Base-by-base conservation (phyloP, 345 rosid species). In the Eucalyptus marginata region DNA sequence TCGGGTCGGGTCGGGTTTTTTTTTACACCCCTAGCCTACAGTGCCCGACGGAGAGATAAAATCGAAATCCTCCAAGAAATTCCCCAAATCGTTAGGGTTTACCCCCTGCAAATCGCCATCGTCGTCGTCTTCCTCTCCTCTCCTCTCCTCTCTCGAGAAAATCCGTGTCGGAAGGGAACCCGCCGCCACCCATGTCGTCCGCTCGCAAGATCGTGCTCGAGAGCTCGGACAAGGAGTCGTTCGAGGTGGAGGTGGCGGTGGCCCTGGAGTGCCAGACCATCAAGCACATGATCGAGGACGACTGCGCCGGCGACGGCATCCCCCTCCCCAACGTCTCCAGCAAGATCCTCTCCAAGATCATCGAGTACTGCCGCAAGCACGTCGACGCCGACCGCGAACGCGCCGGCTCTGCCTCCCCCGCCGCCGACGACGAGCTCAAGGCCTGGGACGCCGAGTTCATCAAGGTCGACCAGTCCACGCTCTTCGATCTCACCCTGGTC, bases 301-400 rank as follows among this genome's bases (percentile, higher is more conserved):
- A 93, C 84, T 95, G 97, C 90, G 91, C 94, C 87, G 93, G 90
- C 54, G 88, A 86, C 87, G 95, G 93, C 43, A 96, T 95, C 62
- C 99, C 98, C 7, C 88, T 95, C 47, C 96, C 96, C 12, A 96
- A 96, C 92, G 96, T 96, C 76, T 93, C 96, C 52, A 92, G 96
- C 54, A 85, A 87, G 94, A 94, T 92, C 90, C 94, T 96, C 9
- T 92, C 96, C 5, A 96, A 92, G 91, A 95, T 96, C 24, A 94
- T 96, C 80, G 98, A 96, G 93, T 96, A 94, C 93, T 94, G 95
- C 95, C 93, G 90, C 93, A 95, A 93, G 88, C 98, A 96, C 88
- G 97, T 93, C 47, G 96, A 96, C 51, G 91, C 92, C 25, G 94
- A 94, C 76, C 88, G 88, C 43, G 87, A 52, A 7, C 24, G 58